Evolutionary conservation across 129 eudicot species (phyloP), one percentile per base, ranked within the genome.

Genomic region (Heracleum sosnowskyi): DNA sequence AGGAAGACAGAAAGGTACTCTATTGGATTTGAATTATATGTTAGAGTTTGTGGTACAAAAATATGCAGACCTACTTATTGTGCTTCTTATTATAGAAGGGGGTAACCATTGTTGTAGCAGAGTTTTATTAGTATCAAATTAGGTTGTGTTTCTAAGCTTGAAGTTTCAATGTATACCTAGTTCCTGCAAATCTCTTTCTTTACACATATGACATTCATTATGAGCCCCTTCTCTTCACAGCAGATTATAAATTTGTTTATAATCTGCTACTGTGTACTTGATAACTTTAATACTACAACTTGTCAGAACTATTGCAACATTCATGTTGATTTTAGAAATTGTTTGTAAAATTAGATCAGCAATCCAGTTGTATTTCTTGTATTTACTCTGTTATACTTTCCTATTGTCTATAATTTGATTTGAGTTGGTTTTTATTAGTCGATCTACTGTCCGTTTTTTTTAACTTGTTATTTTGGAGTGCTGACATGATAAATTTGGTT

Each of bases 1-100:
- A 81, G 55, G 91, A 85, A 71, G 85, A 79, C 83, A 77, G 84
- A 85, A 80, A 91, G 97, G 91, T 86, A 86, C 57, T 13, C 12
- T 46, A 36, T 63, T 74, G 17, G 34, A 22, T 69, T 70, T 62
- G 16, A 36, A 16, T 18, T 2, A 10, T 1, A 46, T 20, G 28
- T 29, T 73, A 55, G 76, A 31, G 15, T 63, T 72, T 72, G 17
- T 71, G 75, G 34, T 10, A 22, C 7, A 39, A 24, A 71, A 35
- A 24, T 53, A 53, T 24, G 11, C 12, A 53, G 26, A 53, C 26
- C 63, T 53, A 53, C 63, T 53, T 1, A 22, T 53, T 53, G 12
- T n/a, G 63, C 63, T 53, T 24, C 12, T 16, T 53, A 18, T 20
- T 18, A 1, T 22, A 51, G 0, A 53, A 53, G 63, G 5, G 6